A percentile compares a stretch with the other conserved stretches of the same genome.
phyloP scores from a whole-genome alignment of 225 moss, liverwort and hornwort species.

The Climacium dendroides region DNA sequence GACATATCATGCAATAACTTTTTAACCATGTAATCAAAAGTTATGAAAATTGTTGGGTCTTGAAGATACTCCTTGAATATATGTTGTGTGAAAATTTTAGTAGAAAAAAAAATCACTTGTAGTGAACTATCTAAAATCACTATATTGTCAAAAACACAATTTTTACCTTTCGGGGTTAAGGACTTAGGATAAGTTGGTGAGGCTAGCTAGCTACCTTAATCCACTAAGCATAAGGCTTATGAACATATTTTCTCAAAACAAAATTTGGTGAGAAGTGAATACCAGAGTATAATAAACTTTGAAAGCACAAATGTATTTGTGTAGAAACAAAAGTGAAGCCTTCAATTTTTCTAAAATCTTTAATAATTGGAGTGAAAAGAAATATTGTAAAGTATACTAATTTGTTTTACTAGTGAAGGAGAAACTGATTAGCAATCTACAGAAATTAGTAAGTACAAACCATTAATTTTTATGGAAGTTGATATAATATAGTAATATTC shows the following conservation, averaged over 20 bases:
- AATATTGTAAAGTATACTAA: fast-evolving
- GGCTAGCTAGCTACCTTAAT: fast-evolving
- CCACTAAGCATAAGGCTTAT: fast-evolving
- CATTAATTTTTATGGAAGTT: background rate
- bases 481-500: background rate
- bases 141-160: too few relatives aligned
- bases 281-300: background rate
- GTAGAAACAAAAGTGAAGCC: background rate
- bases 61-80: too few relatives aligned
- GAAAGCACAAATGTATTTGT: background rate
- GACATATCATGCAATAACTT: too few relatives aligned
- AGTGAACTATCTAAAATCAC: too few relatives aligned
- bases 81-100: too few relatives aligned
- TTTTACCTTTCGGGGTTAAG: too few relatives aligned
- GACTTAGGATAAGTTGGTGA: background rate
- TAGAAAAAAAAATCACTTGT: too few relatives aligned
- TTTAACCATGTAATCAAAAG: too few relatives aligned
- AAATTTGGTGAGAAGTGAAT: background rate
- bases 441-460: background rate
- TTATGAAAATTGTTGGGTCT: too few relatives aligned
- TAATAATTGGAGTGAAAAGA: background rate
- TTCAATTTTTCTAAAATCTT: background rate
- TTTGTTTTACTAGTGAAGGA: background rate
- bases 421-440: background rate
- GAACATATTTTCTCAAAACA: fast-evolving